Evolutionary conservation across 1,139 yeast genomes (phyloP), one percentile per base, ranked within the genome.

Genomic region (Candida tropicalis): DNA sequence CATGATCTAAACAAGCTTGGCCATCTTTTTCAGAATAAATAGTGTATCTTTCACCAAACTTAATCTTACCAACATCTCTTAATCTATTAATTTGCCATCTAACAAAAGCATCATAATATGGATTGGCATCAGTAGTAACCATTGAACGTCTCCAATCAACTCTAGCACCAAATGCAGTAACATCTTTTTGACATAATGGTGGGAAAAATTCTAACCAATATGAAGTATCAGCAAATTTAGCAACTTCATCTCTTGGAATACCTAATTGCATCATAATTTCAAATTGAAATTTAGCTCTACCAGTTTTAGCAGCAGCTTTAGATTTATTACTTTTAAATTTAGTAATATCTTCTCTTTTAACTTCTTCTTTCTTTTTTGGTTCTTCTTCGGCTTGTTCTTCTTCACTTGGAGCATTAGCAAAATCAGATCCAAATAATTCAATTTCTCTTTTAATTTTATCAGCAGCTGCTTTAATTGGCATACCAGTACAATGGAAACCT

Each of bases 1-100:
- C 99, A 68, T 93, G 99, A 68, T 93, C 99, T 90, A 93, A 91
- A 77, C 99, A 93, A 38, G 99, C 96, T 74, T 93, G 99, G 49
- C 97, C 97, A 69, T 93, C 99, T 72, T 87, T 91, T 62, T 91
- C 96, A 34, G 98, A 91, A 71, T 88, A 93, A 57, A 93, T 89
- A 54, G 99, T 95, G 75, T 90, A 89, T 73, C 99, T 85, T 73
- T 93, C 96, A 65, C 99, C 99, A 58, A 93, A 93, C 75, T 91
- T 93, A 70, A 93, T 90, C 71, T 90, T 93, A 49, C 95, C 96
- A 47, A 79, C 71, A 41, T 81, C 91, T 73, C 84, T 87, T 63
- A 95, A 81, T 63, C 87, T 79, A 72, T 86, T 89, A 79, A 93
- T 87, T 68, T 90, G 96, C 99, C 99, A 93, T 75, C 95, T 83